These are phyloP conservation scores for Jatropha podagrica DNA, from an alignment of 441 rosid genomes.

Conservation along the genomic window DNA sequence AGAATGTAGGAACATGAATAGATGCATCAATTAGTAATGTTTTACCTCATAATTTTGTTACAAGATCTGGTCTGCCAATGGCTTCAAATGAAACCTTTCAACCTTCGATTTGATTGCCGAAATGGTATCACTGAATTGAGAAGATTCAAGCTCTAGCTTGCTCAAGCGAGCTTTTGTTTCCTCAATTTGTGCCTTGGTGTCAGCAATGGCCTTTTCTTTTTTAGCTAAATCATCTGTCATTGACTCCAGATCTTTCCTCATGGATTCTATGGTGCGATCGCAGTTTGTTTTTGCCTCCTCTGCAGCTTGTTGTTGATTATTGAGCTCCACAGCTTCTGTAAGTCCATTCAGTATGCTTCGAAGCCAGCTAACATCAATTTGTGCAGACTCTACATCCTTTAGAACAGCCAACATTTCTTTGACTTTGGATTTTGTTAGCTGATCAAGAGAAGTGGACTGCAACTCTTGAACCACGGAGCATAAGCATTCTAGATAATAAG, in stretches of 20 bases:
- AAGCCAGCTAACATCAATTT: slow-evolving; percentile 65
- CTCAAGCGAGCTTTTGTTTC: slow-evolving; percentile 31
- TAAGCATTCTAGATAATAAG: slow-evolving; percentile 62
- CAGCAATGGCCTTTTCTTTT: slow-evolving; percentile 40
- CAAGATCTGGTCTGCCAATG: slow-evolving; percentile 34
- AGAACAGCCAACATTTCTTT: slow-evolving; percentile 63
- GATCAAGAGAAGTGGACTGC: slow-evolving; percentile 39
- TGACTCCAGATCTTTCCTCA: slow-evolving; percentile 47
- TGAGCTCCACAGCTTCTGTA: slow-evolving; percentile 44
- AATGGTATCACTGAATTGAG: slow-evolving; percentile 28
- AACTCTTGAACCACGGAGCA: slow-evolving; percentile 69
- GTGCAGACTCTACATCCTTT: slow-evolving; percentile 64
- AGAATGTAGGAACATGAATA: background rate
- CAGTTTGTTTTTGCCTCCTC: slow-evolving; percentile 45
- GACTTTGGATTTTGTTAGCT: slow-evolving; percentile 55
- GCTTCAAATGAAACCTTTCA: slow-evolving; percentile 24
- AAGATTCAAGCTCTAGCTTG: slow-evolving; percentile 35
- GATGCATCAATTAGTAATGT: background rate
- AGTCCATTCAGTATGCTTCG: slow-evolving; percentile 47
- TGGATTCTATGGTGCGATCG: slow-evolving; percentile 31
- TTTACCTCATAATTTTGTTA: slow-evolving; percentile 11
- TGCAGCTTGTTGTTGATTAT: slow-evolving; percentile 25
- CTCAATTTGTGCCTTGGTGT: slow-evolving; percentile 26
- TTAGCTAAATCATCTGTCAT: slow-evolving; percentile 37
- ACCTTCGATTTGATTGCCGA: slow-evolving; percentile 16